phyloP scores from a whole-genome alignment of 2,329 filamentous ascomycete genomes.

The Claviceps monticola region DNA sequence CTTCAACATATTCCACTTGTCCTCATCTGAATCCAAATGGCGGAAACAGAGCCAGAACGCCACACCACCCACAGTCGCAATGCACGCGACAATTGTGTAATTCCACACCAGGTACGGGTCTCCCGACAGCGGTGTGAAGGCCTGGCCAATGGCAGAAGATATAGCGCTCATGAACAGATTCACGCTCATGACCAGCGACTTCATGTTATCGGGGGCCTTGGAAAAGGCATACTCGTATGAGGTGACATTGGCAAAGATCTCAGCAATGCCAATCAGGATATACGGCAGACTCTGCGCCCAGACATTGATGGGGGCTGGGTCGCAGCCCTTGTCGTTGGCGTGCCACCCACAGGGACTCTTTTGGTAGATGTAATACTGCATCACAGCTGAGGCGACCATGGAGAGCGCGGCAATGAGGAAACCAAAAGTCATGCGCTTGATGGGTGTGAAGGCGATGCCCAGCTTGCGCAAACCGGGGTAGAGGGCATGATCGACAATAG shows the following conservation, averaged over 20 bases:
- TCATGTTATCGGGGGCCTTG: slow-evolving; percentile 70
- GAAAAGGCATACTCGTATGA: slow-evolving; percentile 65
- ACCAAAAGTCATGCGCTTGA: slow-evolving; percentile 60
- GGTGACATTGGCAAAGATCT: slow-evolving; percentile 41
- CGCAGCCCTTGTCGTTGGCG: slow-evolving; percentile 32
- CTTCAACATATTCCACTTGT: slow-evolving; percentile 50
- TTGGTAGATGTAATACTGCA: slow-evolving; percentile 51
- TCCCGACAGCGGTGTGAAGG: slow-evolving; percentile 44
- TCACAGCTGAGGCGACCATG: slow-evolving; percentile 43
- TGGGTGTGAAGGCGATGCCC: slow-evolving; percentile 55
- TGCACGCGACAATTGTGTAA: slow-evolving; percentile 48
- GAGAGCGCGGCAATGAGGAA: slow-evolving; percentile 52
- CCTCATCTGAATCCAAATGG: slow-evolving; percentile 52
- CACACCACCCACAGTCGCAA: slow-evolving; percentile 47
- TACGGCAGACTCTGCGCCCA: slow-evolving; percentile 41
- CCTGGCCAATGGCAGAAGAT: slow-evolving; percentile 56
- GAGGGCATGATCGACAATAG: slow-evolving; percentile 52
- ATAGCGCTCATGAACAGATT: slow-evolving; percentile 60
- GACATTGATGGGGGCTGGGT: slow-evolving; percentile 49
- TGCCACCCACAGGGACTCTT: slow-evolving; percentile 44
- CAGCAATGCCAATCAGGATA: slow-evolving; percentile 35
- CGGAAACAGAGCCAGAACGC: slow-evolving; percentile 57
- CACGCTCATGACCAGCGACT: slow-evolving; percentile 57
- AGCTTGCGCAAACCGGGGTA: slow-evolving; percentile 54
- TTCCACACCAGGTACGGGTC: slow-evolving; percentile 61